Conservation (phyloP, 495 filamentous ascomycete genomes). For the Penicillium alfredii region DNA sequence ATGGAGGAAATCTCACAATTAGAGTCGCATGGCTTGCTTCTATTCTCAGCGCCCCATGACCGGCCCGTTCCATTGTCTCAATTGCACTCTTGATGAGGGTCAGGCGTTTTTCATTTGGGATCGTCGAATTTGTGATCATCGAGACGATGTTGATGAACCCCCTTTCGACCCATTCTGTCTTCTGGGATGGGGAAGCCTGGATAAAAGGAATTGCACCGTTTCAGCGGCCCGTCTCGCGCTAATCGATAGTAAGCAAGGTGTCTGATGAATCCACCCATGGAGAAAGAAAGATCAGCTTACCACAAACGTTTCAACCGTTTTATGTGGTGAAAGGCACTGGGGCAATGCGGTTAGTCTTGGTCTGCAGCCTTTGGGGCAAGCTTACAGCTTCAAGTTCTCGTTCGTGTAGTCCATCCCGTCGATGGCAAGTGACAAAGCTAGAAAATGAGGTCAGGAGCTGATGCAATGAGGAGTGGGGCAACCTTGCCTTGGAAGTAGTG, state of each 20-base stretch:
- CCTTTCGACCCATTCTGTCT: slow-evolving; percentile 55
- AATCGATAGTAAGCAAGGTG: no score
- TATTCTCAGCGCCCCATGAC: slow-evolving; percentile 36
- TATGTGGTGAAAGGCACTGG: slow-evolving; percentile 59
- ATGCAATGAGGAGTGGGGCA: no score
- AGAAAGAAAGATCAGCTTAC: slow-evolving; percentile 1
- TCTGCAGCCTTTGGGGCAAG: neutral
- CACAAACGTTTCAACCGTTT: slow-evolving; percentile 59
- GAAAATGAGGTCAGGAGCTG: slow-evolving; percentile 21
- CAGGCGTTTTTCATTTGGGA: slow-evolving; percentile 15
- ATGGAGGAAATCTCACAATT: slow-evolving; percentile 44
- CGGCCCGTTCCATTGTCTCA: slow-evolving; percentile 26
- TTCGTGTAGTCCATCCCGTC: slow-evolving; percentile 52
- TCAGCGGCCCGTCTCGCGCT: no score
- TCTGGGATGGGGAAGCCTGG: slow-evolving; percentile 37
- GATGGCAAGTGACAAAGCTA: slow-evolving; percentile 37
- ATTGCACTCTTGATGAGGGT: slow-evolving; percentile 33
- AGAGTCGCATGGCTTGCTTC: slow-evolving; percentile 64
- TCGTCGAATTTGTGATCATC: slow-evolving; percentile 41
- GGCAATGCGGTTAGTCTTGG: neutral
- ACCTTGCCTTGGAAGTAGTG: slow-evolving; percentile 44
- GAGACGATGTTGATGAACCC: slow-evolving; percentile 56
- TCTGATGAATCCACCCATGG: no score
- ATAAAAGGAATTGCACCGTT: slow-evolving; percentile 52
- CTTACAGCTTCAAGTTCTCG: slow-evolving; percentile 54